Evolutionary conservation across 1,284 basidiomycete genomes (phyloP), one percentile per base, ranked within the genome.

Genomic region (Leccinum variabile): DNA sequence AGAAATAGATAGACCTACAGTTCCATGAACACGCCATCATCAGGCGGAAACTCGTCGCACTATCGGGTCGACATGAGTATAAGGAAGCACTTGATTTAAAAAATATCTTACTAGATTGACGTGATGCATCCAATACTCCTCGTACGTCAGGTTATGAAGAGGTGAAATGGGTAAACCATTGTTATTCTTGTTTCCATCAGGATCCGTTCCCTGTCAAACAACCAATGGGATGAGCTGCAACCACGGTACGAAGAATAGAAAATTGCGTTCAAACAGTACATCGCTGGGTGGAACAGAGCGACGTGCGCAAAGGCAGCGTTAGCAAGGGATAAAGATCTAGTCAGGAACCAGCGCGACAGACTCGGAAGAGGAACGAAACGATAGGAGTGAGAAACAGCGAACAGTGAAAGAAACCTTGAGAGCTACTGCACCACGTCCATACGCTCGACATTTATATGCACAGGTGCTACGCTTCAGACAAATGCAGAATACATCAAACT

Each of bases 241-340:
- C 50, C 5, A 35, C 9, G 37, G 7, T 8, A 18, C 28, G 30
- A 55, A 16, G 18, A 22, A 37, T 7, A 16, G 9, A 25, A 32
- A 30, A 18, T 63, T n/a, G 69, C 67, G 22, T 71, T 46, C 5
- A 56, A 0, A 25, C 57, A 32, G 14, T 30, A 68, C 68, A 68
- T 63, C 35, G 35, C 35, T 37, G 35, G 35, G 0, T 30, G 0
- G 5, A 5, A 69, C 5, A 44, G 0, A 22, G 0, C 2, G 1
- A 35, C 8, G 39, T 71, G 67, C 3, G 60, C 69, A 41, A 39
- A 30, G 8, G 52, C 60, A 13, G 68, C 55, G 52, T 59, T 28
- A 52, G 57, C 69, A 14, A 71, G 22, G 44, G 60, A 46, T 2
- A 68, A 28, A 50, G 59, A 46, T 49, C 52, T 18, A 22, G 58